Conservation (phyloP, 495 filamentous ascomycete species). For the Pseudotulostoma volvatum region DNA sequence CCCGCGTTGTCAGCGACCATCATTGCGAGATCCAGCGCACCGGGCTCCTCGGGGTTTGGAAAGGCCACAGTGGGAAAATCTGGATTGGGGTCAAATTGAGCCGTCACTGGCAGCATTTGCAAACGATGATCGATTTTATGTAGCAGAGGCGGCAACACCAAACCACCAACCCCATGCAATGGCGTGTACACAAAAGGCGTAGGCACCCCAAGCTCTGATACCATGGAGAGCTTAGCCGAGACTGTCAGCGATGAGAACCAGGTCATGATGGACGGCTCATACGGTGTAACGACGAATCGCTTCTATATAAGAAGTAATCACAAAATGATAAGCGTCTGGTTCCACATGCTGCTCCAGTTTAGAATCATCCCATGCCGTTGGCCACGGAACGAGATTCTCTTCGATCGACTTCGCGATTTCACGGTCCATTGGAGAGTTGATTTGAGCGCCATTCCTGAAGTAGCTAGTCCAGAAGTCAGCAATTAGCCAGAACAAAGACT, state of each 20-base stretch:
- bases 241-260: slow-evolving; percentile 4
- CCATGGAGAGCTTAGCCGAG: slow-evolving; percentile 20
- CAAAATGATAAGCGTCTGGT: slow-evolving; percentile 21
- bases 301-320: slow-evolving; percentile 28
- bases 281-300: slow-evolving; percentile 26
- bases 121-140: slow-evolving; percentile 28
- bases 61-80: slow-evolving; percentile 56
- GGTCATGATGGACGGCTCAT: slow-evolving; percentile 1
- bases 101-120: slow-evolving; percentile 26
- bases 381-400: slow-evolving; percentile 38
- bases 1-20: slow-evolving; percentile 32
- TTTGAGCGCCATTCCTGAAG: slow-evolving; percentile 54
- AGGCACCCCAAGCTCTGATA: slow-evolving; percentile 13
- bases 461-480: slow-evolving; percentile 24
- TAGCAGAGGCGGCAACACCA: slow-evolving; percentile 30
- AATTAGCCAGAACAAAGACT: neutral
- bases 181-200: slow-evolving; percentile 49
- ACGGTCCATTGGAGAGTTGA: slow-evolving; percentile 46
- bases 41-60: slow-evolving; percentile 58
- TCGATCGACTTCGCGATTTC: slow-evolving; percentile 45
- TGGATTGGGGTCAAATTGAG: slow-evolving; percentile 43
- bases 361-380: slow-evolving; percentile 32
- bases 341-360: slow-evolving; percentile 27
- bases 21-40: slow-evolving; percentile 49
- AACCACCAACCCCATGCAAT: slow-evolving; percentile 48